Evolutionary conservation across 2,329 filamentous ascomycete species (phyloP), one percentile per base, ranked within the genome.

Genomic region (Pseudogymnoascus sp.): DNA sequence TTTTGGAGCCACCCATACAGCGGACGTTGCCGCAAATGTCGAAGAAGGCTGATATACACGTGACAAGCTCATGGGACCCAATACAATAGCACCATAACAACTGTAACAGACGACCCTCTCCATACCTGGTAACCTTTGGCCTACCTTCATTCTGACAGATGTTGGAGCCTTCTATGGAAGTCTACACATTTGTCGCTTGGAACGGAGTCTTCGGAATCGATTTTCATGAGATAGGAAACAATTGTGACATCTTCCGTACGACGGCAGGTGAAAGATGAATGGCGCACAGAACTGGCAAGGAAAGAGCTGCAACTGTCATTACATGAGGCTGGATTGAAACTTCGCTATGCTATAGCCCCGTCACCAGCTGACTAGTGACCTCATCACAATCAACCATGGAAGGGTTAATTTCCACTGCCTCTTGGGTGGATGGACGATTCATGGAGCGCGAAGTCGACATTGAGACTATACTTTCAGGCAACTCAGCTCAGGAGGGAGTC

Each of bases 361-460:
- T 36, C 28, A 12, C 4, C 10, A 34, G 3, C 28, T 28, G 23
- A 53, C 14, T 8, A 7, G 28, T 21, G 28, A 34, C n/a, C 28
- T 56, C n/a, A 53, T 31, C n/a, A 10, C 28, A 34, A 34, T 14
- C 50, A 21, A 18, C 50, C 28, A 56, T 56, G 50, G 50, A 56
- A 36, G 50, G 50, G 28, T 28, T 56, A 5, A 56, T 56, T 34
- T 56, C 50, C 8, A 56, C 50, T 12, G 16, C 50, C 16, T 34
- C 50, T 25, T 56, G 50, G 50, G 50, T 56, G 50, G 28, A 56
- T 56, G 50, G 50, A 36, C 50, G 50, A 34, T 56, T 56, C 28
- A 56, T 36, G 50, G 50, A 56, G 50, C 50, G 50, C 28, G 50
- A 56, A 56, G 50, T 56, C 50, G 28, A 56, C 50, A 56, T 56